These are phyloP conservation scores for Apiotrichum sp. DNA, from an alignment of 1,284 basidiomycete genomes.

Conservation along the genomic window DNA sequence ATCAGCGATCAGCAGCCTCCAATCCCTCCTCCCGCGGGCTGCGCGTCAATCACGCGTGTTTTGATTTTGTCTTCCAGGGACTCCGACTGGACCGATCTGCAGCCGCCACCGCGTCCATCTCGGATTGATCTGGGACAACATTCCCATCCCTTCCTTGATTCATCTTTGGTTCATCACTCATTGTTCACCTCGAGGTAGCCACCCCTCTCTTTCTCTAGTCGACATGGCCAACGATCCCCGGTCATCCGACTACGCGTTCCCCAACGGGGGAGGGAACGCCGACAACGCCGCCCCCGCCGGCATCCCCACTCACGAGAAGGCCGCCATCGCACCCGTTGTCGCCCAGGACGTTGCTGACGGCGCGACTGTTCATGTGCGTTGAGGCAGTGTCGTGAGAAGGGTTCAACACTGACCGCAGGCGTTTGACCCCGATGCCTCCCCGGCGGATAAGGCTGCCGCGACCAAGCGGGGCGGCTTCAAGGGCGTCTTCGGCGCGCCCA, in stretches of 20 bases:
- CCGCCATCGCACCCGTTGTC: constrained; percentile 25
- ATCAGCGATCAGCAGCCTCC: no score
- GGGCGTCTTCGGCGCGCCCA: constrained; percentile 51
- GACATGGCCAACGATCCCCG: constrained; percentile 19
- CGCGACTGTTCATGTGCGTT: constrained; percentile 38
- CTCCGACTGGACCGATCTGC: no score
- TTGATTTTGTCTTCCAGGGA: no score
- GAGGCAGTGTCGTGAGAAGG: no score
- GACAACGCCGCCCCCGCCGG: constrained; percentile 13
- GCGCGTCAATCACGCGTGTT: no score
- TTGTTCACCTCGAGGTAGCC: no score
- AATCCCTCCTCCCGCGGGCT: no score
- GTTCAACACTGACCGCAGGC: constrained; percentile 48
- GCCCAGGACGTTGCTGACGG: constrained; percentile 29
- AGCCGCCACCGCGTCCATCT: no score
- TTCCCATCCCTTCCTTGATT: no score
- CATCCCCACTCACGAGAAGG: constrained; percentile 25
- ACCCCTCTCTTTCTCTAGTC: neutral
- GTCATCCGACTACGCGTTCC: constrained; percentile 21
- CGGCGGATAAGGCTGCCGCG: constrained; percentile 67
- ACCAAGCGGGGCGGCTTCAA: constrained; percentile 42
- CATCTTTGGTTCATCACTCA: no score
- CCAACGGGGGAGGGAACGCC: constrained; percentile 12
- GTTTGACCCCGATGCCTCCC: constrained; percentile 68
- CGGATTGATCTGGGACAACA: no score